Percentiles rank a stretch among this genome's conserved stretches.
phyloP scores from a whole-genome alignment of 2,329 filamentous ascomycete species.

The Bipolaris victoriae region DNA sequence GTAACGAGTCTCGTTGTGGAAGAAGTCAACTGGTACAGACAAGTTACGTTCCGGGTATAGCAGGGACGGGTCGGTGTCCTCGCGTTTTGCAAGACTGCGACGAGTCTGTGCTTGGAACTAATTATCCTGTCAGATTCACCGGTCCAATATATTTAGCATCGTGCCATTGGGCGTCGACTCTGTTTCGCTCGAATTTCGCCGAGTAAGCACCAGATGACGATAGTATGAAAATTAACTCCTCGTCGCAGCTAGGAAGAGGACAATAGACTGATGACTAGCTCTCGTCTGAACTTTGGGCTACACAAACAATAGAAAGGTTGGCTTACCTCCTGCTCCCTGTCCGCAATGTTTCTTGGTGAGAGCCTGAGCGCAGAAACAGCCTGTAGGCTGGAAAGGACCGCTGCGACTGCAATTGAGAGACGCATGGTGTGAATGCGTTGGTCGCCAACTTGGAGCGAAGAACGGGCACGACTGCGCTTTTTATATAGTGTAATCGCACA shows the following conservation, averaged over 20 bases:
- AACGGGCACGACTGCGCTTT: background rate
- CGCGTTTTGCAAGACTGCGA: conserved; percentile 36
- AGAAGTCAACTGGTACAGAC: conserved; percentile 74
- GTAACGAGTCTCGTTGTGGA: conserved; percentile 79
- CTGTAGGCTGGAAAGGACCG: conserved; percentile 35
- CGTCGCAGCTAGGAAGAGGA: no score
- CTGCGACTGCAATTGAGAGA: conserved; percentile 29
- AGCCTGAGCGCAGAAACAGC: conserved; percentile 29
- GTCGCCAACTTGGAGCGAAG: conserved; percentile 2
- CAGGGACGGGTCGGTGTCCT: conserved; percentile 40
- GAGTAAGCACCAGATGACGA: background rate
- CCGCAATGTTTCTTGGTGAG: conserved; percentile 22
- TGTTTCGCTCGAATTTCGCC: background rate
- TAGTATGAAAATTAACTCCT: no score
- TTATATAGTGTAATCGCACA: conserved; percentile 4
- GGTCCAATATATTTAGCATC: background rate
- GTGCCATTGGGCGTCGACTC: background rate
- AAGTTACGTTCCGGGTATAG: conserved; percentile 60
- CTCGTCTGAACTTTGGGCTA: background rate
- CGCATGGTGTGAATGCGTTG: conserved; percentile 28
- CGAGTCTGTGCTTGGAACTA: conserved; percentile 27
- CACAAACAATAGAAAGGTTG: background rate
- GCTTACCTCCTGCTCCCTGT: conserved; percentile 35
- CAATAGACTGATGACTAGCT: background rate
- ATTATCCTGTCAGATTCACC: conserved; percentile 2